A percentile compares a stretch with the other conserved stretches of the same genome.
Conservation (phyloP, 2,329 filamentous ascomycete genomes). For the Beauveria brongniartii region DNA sequence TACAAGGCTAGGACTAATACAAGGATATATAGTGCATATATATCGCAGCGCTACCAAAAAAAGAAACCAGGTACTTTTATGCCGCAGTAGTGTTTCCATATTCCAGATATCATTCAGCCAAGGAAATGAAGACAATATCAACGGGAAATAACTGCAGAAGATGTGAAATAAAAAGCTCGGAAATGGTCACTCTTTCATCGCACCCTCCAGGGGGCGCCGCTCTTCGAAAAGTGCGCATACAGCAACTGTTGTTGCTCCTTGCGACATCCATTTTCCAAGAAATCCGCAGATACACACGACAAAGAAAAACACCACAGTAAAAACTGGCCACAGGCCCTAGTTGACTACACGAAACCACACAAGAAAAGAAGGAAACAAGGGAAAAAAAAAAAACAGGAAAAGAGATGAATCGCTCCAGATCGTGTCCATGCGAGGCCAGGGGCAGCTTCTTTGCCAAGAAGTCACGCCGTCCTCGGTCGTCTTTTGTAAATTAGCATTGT, state of each 20-base stretch:
- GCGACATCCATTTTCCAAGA: background rate
- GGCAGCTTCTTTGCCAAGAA: slow-evolving; percentile 23
- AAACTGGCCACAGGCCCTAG: background rate
- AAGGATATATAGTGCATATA: background rate
- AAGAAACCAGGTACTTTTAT: background rate
- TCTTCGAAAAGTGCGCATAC: background rate
- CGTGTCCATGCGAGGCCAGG: slow-evolving; percentile 31
- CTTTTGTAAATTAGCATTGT: slow-evolving; percentile 18
- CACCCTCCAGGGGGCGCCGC: background rate
- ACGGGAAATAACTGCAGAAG: background rate
- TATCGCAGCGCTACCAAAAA: background rate
- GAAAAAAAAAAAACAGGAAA: background rate
- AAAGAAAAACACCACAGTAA: too few relatives aligned
- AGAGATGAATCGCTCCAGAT: slow-evolving; percentile 1
- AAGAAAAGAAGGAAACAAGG: background rate
- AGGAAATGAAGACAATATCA: background rate
- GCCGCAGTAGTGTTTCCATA: background rate
- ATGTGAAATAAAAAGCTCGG: background rate
- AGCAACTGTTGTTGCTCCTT: background rate
- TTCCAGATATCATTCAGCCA: background rate
- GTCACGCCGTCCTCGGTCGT: slow-evolving; percentile 41
- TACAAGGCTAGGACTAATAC: background rate
- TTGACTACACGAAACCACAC: background rate
- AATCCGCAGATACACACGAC: background rate
- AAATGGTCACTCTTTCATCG: background rate